A percentile compares a stretch with the other conserved stretches of the same genome.
Evolutionary conservation across 2,329 filamentous ascomycete genomes (phyloP).

Genomic region (Neonectria hederae): DNA sequence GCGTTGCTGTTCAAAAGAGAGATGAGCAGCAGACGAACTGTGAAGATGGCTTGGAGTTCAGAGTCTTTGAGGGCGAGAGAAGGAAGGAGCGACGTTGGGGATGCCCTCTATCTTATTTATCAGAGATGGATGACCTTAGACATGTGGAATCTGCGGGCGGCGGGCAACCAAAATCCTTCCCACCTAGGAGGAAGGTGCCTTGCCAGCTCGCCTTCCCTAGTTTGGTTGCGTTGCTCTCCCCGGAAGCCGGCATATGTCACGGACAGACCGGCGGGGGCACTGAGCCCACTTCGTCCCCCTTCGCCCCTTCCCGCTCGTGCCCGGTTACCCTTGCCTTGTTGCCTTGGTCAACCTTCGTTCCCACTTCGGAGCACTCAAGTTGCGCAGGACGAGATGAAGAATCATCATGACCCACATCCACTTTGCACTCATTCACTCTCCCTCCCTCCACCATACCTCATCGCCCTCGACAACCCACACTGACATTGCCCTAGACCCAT

Average conservation of each 20-base stretch:
- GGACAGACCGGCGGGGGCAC: conserved; percentile 8
- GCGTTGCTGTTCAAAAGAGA: conserved; percentile 14
- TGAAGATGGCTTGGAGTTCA: background rate
- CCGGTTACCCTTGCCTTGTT: background rate
- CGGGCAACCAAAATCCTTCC: background rate
- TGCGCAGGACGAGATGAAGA: background rate
- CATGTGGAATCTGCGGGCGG: too few relatives aligned
- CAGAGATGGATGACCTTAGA: background rate
- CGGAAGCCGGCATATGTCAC: conserved; percentile 14
- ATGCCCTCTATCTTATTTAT: conserved; percentile 18
- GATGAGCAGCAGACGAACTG: conserved; percentile 3
- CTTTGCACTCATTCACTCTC: background rate
- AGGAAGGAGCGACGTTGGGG: background rate
- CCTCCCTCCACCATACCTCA: background rate
- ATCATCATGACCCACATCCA: background rate
- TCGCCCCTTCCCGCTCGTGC: conserved; percentile 1
- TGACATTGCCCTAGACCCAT: background rate
- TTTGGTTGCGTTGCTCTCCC: background rate
- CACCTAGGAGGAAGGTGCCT: background rate
- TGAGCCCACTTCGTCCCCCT: background rate
- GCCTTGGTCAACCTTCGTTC: background rate
- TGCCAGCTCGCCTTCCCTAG: too few relatives aligned
- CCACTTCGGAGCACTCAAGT: background rate
- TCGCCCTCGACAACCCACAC: background rate
- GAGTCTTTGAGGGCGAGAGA: background rate